Evolutionary conservation across 2,329 filamentous ascomycete species (phyloP).

Genomic region (Seiridium cupressi): DNA sequence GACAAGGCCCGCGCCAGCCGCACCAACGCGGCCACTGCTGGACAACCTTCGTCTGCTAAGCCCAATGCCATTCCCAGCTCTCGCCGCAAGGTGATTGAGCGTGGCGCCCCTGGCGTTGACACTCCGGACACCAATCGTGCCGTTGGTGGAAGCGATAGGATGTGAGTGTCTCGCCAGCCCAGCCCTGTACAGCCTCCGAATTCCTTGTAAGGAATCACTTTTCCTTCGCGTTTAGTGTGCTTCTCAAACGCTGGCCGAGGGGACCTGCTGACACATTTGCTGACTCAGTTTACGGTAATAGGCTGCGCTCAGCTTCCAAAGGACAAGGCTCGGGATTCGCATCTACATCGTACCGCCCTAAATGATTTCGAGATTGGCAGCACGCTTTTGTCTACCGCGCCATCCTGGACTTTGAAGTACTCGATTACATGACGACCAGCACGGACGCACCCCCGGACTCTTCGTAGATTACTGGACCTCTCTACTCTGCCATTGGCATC

Average conservation of each 20-base stretch:
- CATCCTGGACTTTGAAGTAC: conserved; percentile 18
- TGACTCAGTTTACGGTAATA: conserved; percentile 85
- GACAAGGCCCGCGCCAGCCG: conserved; percentile 72
- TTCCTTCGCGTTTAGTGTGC: conserved; percentile 83
- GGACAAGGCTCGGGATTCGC: conserved; percentile 48
- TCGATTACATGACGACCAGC: conserved; percentile 12
- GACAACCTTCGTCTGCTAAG: conserved; percentile 62
- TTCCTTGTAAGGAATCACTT: conserved; percentile 87
- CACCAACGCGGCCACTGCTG: conserved; percentile 63
- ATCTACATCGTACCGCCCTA: conserved; percentile 39
- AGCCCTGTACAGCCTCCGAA: conserved; percentile 50
- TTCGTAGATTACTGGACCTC: not conserved
- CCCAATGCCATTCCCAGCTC: conserved; percentile 72
- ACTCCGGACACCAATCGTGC: conserved; percentile 72
- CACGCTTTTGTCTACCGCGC: conserved; percentile 1
- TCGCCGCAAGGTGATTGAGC: conserved; percentile 82
- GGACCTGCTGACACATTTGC: conserved; percentile 71
- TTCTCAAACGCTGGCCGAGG: conserved; percentile 72
- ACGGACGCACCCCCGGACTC: conserved; percentile 14
- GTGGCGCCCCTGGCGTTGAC: conserved; percentile 59
- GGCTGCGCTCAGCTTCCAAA: conserved; percentile 81
- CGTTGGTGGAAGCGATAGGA: conserved; percentile 83
- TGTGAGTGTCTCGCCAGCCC: conserved; percentile 77
- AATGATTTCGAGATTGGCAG: conserved; percentile 33
- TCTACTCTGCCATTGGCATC: conserved; percentile 1